A percentile compares a stretch with the other conserved stretches of the same genome.
phyloP scores from a whole-genome alignment of 805 yeast genomes.

The Suhomyces sp. region DNA sequence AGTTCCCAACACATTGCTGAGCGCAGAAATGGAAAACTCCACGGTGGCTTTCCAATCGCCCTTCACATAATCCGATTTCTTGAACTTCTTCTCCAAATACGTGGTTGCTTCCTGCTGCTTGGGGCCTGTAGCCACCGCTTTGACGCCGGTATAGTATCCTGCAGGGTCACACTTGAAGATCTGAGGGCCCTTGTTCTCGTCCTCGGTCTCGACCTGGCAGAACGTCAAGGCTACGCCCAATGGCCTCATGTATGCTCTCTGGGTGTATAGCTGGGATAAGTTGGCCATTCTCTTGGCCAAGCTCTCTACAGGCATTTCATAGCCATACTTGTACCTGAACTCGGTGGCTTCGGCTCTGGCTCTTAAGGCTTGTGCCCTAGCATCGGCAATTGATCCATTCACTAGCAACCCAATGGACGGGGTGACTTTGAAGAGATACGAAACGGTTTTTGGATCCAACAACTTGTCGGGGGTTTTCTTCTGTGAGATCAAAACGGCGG shows the following conservation, averaged over 20 bases:
- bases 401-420: conserved; percentile 83
- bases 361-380: conserved; percentile 82
- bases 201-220: conserved; percentile 57
- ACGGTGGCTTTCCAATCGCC: conserved; percentile 90
- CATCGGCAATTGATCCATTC: conserved; percentile 96
- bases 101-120: conserved; percentile 95
- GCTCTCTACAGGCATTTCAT: conserved; percentile 93
- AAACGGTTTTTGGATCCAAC: conserved; percentile 80
- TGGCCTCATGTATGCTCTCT: conserved; percentile 98
- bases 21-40: conserved; percentile 82
- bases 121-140: conserved; percentile 94
- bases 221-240: conserved; percentile 91
- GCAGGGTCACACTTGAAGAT: conserved; percentile 96
- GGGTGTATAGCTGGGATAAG: conserved; percentile 91
- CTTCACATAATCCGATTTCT: conserved; percentile 59
- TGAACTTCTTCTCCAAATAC: conserved; percentile 83
- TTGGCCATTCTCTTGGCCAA: conserved; percentile 95
- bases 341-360: conserved; percentile 97
- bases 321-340: conserved; percentile 90
- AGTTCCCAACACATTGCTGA: conserved; percentile 83
- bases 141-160: conserved; percentile 87
- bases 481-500: conserved; percentile 86
- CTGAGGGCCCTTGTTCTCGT: conserved; percentile 83
- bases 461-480: conserved; percentile 96
- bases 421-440: conserved; percentile 81